Conservation (phyloP, 176 grass and related monocot genomes). For the Avena sativa region DNA sequence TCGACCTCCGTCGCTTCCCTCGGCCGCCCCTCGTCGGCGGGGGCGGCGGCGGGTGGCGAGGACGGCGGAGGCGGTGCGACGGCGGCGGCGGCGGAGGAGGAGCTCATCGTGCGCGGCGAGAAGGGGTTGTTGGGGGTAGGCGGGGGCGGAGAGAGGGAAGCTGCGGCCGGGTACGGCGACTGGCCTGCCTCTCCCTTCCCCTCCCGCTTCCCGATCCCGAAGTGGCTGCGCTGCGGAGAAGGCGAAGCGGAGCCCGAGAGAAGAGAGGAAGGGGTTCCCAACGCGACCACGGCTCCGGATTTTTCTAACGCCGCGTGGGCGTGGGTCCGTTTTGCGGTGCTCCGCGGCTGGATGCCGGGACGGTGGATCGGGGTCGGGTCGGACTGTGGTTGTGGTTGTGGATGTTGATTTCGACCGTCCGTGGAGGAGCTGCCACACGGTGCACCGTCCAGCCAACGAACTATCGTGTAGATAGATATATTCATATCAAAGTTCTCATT, state of each 20-base stretch:
- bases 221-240: constrained; percentile 50
- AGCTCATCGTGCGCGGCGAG: constrained; percentile 48
- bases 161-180: constrained; percentile 37
- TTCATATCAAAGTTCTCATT: neutral
- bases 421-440: neutral
- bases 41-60: neutral
- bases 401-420: neutral
- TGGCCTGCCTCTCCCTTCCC: constrained; percentile 57
- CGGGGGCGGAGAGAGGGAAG: constrained; percentile 50
- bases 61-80: neutral
- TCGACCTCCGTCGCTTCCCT: constrained; percentile 30
- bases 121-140: constrained; percentile 18
- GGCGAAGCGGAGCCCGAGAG: constrained; percentile 43
- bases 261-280: constrained; percentile 17
- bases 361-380: constrained; percentile 2
- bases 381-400: constrained; percentile 10
- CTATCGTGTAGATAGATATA: neutral
- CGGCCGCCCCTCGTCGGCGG: constrained; percentile 21
- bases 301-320: constrained; percentile 46
- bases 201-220: constrained; percentile 68
- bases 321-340: neutral
- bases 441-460: neutral
- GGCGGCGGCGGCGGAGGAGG: constrained; percentile 3
- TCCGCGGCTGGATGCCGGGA: neutral
- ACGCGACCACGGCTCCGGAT: constrained; percentile 53